These are phyloP conservation scores for Diaporthe sp. DNA, from an alignment of 2,329 filamentous ascomycete genomes.

Conservation along the genomic window DNA sequence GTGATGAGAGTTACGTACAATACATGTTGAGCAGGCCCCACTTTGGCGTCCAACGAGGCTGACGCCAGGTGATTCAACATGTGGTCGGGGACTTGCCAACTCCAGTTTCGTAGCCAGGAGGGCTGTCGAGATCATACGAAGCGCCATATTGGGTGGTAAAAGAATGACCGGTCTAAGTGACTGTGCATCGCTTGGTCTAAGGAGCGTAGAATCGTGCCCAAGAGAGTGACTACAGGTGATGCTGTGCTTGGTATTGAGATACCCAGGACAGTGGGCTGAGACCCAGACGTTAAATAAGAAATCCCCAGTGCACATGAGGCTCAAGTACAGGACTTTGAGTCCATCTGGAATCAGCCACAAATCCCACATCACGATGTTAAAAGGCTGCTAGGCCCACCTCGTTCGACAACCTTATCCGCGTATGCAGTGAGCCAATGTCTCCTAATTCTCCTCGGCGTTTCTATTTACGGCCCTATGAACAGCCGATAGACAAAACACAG, in stretches of 20 bases:
- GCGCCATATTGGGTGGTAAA: too few relatives aligned
- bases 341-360: background rate
- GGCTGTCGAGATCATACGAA: too few relatives aligned
- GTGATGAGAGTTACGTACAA: too few relatives aligned
- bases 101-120: too few relatives aligned
- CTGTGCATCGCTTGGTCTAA: background rate
- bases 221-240: background rate
- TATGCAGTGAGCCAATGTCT: background rate
- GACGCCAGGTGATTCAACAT: too few relatives aligned
- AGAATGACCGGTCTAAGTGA: too few relatives aligned
- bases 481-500: background rate
- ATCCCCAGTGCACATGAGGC: background rate
- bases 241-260: background rate
- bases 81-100: too few relatives aligned
- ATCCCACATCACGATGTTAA: background rate
- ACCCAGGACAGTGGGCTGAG: background rate
- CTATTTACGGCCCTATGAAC: background rate
- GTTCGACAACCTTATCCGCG: background rate
- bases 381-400: background rate
- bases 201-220: background rate
- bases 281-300: background rate
- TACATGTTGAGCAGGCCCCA: too few relatives aligned
- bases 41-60: too few relatives aligned
- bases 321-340: background rate
- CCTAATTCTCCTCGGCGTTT: background rate